Conservation (phyloP, 2,329 filamentous ascomycete genomes). For the Penicillium olsonii region DNA sequence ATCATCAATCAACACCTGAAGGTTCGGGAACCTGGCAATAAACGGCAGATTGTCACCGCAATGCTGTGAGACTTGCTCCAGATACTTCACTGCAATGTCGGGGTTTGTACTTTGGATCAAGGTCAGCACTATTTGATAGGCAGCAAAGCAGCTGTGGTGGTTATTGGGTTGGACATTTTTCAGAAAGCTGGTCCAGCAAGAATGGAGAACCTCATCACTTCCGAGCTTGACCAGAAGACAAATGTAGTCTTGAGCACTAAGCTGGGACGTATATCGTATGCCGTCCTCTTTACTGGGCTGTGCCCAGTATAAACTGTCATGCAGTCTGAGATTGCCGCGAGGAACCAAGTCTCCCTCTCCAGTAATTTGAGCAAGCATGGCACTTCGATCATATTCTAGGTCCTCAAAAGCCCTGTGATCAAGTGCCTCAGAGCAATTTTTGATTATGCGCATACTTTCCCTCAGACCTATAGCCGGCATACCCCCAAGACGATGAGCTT, state of each 20-base stretch:
- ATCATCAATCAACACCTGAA: slow-evolving; percentile 26
- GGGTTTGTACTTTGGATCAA: slow-evolving; percentile 27
- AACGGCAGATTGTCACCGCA: slow-evolving; percentile 24
- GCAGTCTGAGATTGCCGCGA: slow-evolving; percentile 11
- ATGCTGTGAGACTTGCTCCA: slow-evolving; percentile 27
- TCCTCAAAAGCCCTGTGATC: slow-evolving; percentile 23
- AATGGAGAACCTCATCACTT: slow-evolving; percentile 21
- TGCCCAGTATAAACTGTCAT: slow-evolving; percentile 21
- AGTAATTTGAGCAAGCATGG: slow-evolving; percentile 25
- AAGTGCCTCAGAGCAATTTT: slow-evolving; percentile 24
- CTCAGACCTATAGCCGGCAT: slow-evolving; percentile 1
- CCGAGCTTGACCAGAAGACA: slow-evolving; percentile 29
- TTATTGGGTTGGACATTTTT: slow-evolving; percentile 6
- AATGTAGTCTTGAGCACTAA: slow-evolving; percentile 18
- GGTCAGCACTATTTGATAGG: slow-evolving; percentile 27
- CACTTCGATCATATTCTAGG: slow-evolving; percentile 18
- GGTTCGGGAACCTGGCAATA: slow-evolving; percentile 21
- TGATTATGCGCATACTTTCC: slow-evolving; percentile 23
- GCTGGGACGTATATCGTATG: not conserved
- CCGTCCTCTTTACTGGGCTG: not conserved
- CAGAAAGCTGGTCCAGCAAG: slow-evolving; percentile 24
- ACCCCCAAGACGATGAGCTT: slow-evolving; percentile 12
- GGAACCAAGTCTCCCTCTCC: slow-evolving; percentile 15
- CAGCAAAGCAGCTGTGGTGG: slow-evolving; percentile 10
- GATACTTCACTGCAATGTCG: slow-evolving; percentile 24